phyloP scores from a whole-genome alignment of 768 basidiomycete genomes.

The Boletus vermiculosoides region DNA sequence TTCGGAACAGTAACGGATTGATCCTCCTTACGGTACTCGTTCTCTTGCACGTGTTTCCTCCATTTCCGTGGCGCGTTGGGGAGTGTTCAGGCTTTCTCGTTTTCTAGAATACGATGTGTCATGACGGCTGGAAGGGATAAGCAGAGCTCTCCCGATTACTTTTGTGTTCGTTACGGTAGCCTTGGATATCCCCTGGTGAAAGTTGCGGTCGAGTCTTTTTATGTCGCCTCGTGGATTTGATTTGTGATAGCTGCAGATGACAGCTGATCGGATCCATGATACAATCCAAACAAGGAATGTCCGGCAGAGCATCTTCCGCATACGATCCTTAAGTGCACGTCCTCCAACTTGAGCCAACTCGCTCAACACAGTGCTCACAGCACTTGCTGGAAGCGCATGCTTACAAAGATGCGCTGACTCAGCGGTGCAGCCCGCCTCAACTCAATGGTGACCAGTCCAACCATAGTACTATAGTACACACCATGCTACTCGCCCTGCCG shows the following conservation, averaged over 20 bases:
- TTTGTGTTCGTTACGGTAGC: slow-evolving; percentile 9
- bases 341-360: too few relatives aligned
- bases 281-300: slow-evolving; percentile 6
- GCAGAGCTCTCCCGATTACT: slow-evolving; percentile 12
- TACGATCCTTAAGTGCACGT: too few relatives aligned
- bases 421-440: neutral
- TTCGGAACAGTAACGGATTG: slow-evolving; percentile 30
- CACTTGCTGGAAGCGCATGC: neutral
- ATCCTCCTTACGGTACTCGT: slow-evolving; percentile 20
- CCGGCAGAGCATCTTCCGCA: too few relatives aligned
- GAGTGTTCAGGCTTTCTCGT: slow-evolving; percentile 13
- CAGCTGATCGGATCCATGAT: slow-evolving; percentile 1
- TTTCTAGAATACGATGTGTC: slow-evolving; percentile 22
- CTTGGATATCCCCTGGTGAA: neutral
- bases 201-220: neutral
- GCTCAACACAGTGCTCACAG: too few relatives aligned
- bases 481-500: slow-evolving; percentile 42
- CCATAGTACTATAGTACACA: neutral
- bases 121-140: slow-evolving; percentile 14
- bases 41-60: slow-evolving; percentile 22
- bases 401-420: slow-evolving; percentile 18
- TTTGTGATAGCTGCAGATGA: neutral
- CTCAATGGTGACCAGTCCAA: neutral
- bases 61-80: slow-evolving; percentile 9
- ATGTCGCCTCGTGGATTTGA: too few relatives aligned